Conservation (phyloP, 306 rosid species). For the Gynostemma pentaphyllum region DNA sequence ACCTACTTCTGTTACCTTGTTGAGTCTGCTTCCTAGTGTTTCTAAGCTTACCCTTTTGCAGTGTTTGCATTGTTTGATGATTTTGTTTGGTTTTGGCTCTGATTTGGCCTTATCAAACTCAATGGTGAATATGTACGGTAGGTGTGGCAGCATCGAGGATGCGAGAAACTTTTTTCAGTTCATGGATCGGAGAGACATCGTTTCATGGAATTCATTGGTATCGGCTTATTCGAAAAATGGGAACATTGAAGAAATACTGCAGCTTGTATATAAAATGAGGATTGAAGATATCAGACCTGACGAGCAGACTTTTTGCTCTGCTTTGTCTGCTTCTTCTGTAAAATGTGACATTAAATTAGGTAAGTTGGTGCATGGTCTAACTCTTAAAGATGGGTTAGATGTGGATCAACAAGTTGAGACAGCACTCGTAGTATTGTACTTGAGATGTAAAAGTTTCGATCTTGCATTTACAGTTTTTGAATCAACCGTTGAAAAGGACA, state of each 20-base stretch:
- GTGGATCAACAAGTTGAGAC: constrained; percentile 13
- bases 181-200: constrained; percentile 10
- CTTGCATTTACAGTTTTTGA: neutral
- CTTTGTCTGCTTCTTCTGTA: constrained; percentile 8
- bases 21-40: neutral
- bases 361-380: constrained; percentile 11
- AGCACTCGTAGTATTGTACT: constrained; percentile 8
- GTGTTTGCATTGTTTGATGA: constrained; percentile 9
- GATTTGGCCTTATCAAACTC: constrained; percentile 10
- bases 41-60: constrained; percentile 11
- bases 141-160: constrained; percentile 8
- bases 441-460: constrained; percentile 3
- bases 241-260: constrained; percentile 2
- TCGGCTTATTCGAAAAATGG: constrained; percentile 8
- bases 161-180: constrained; percentile 14
- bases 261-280: constrained; percentile 8
- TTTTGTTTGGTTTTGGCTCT: constrained; percentile 10
- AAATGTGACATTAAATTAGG: constrained; percentile 6
- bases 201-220: constrained; percentile 12
- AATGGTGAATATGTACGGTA: constrained; percentile 10
- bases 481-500: neutral
- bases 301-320: constrained; percentile 9
- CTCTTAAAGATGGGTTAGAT: neutral
- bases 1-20: constrained; percentile 12
- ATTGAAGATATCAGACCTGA: constrained; percentile 5